Conservation (phyloP, 1,139 yeast species). For the Zhuliangozyma blackwelliae region DNA sequence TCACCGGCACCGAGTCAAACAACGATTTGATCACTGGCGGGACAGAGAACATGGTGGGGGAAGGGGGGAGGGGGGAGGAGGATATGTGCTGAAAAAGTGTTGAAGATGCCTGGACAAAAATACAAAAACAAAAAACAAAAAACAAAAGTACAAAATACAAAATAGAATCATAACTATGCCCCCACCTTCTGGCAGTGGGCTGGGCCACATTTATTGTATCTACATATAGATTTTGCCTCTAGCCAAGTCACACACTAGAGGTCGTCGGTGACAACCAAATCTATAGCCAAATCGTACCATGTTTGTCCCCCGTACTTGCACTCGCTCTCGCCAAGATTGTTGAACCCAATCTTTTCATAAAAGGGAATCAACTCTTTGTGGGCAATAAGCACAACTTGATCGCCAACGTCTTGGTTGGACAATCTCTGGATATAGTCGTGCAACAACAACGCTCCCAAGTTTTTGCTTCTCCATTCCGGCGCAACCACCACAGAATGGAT, state of each 20-base stretch:
- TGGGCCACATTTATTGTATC: no score
- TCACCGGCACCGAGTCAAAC: conserved; percentile 50
- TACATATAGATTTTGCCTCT: no score
- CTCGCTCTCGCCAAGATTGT: conserved; percentile 55
- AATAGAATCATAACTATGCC: no score
- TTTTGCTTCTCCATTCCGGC: conserved; percentile 75
- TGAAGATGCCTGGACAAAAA: no score
- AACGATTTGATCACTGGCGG: conserved; percentile 41
- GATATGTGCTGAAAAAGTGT: no score
- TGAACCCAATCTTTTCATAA: conserved; percentile 77
- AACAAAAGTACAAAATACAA: no score
- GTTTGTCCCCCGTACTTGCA: conserved; percentile 56
- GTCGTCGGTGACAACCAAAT: conserved; percentile 60
- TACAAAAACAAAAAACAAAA: no score
- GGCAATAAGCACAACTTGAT: conserved; percentile 68
- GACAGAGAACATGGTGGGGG: conserved; percentile 15
- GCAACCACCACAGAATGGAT: conserved; percentile 78
- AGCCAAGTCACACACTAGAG: conserved; percentile 4
- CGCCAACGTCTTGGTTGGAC: conserved; percentile 83
- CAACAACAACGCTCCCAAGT: conserved; percentile 75
- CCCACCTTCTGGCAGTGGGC: no score
- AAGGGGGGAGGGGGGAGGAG: background rate
- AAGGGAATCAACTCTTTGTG: conserved; percentile 68
- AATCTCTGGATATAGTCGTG: conserved; percentile 90
- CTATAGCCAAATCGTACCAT: conserved; percentile 67